Conservation (phyloP, 305 asterid species). For the Coffea humblotiana region DNA sequence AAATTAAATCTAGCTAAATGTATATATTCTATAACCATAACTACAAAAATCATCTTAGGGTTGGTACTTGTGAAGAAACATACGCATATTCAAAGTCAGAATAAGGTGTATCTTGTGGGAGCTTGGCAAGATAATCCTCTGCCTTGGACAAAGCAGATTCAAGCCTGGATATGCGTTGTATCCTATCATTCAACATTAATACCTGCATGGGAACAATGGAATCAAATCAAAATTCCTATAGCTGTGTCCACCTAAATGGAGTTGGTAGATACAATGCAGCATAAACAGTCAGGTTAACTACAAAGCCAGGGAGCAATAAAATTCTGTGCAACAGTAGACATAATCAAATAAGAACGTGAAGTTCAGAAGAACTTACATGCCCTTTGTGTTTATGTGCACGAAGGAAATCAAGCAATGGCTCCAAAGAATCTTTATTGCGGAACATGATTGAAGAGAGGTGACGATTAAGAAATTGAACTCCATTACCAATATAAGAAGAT, state of each 20-base stretch:
- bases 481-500: conserved; percentile 90
- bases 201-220: conserved; percentile 36
- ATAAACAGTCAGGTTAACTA: background rate
- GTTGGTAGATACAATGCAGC: background rate
- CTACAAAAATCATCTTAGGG: background rate
- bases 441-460: conserved; percentile 97
- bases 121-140: conserved; percentile 71
- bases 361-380: conserved; percentile 51
- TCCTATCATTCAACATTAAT: conserved; percentile 90
- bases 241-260: background rate
- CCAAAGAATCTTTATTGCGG: conserved; percentile 80
- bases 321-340: background rate
- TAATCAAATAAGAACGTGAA: background rate
- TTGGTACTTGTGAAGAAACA: conserved; percentile 27
- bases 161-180: conserved; percentile 71
- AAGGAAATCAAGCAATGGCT: conserved; percentile 91
- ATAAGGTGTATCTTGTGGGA: conserved; percentile 64
- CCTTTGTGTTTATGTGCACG: conserved; percentile 83
- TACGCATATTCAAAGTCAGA: conserved; percentile 82
- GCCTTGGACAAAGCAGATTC: conserved; percentile 80
- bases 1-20: background rate
- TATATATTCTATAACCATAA: background rate
- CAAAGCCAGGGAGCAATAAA: background rate
- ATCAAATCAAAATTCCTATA: background rate
- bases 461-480: conserved; percentile 96